Percentiles rank a stretch among this genome's conserved stretches.
Evolutionary conservation across 2,329 filamentous ascomycete species (phyloP).

Genomic region (Diaporthe sp.): DNA sequence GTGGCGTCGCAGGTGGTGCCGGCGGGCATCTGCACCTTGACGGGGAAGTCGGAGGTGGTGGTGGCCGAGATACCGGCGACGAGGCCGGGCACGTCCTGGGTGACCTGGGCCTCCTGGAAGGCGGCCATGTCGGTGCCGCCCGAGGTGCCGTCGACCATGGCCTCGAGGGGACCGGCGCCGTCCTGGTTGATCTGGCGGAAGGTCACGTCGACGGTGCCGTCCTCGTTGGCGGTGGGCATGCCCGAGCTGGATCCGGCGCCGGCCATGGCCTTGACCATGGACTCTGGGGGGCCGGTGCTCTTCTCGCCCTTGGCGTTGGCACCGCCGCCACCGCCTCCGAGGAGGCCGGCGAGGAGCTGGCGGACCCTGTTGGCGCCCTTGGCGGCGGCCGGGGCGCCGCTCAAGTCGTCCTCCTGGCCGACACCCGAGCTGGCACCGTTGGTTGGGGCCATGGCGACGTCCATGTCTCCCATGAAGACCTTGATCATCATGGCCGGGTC

Average conservation of each 20-base stretch:
- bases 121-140: constrained; percentile 65
- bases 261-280: constrained; percentile 62
- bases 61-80: constrained; percentile 64
- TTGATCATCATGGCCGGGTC: constrained; percentile 63
- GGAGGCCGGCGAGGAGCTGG: constrained; percentile 46
- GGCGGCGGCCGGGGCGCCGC: constrained; percentile 30
- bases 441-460: constrained; percentile 45
- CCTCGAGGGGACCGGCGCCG: constrained; percentile 67
- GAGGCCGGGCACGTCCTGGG: constrained; percentile 66
- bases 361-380: constrained; percentile 41
- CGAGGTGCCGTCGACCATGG: constrained; percentile 66
- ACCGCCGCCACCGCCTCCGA: constrained; percentile 45
- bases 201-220: constrained; percentile 67
- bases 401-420: constrained; percentile 51
- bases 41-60: constrained; percentile 67
- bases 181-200: constrained; percentile 74
- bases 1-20: constrained; percentile 69
- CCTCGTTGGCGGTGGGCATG: constrained; percentile 67
- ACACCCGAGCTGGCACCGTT: constrained; percentile 50
- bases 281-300: constrained; percentile 55
- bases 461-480: constrained; percentile 61
- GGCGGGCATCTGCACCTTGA: constrained; percentile 67
- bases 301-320: constrained; percentile 57
- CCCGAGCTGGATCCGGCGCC: constrained; percentile 61
- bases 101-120: constrained; percentile 65